Conservation (phyloP, 1,284 basidiomycete genomes). For the Hymenochaete sp. region DNA sequence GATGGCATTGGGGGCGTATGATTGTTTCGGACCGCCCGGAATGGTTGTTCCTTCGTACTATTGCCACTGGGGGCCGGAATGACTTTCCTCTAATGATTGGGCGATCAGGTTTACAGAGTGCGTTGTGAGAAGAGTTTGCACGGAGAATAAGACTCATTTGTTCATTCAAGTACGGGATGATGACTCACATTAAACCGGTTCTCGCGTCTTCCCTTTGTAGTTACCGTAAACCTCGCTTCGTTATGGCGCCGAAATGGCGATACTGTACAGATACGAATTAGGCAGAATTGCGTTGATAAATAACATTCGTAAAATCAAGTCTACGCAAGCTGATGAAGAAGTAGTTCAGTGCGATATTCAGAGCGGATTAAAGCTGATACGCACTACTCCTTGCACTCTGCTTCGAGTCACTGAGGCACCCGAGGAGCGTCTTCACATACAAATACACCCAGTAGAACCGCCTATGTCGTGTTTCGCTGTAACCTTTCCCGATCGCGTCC, state of each 20-base stretch:
- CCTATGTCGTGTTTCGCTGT: slow-evolving; percentile 85
- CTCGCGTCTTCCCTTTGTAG: slow-evolving; percentile 89
- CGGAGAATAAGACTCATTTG: slow-evolving; percentile 18
- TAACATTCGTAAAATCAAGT: slow-evolving; percentile 83
- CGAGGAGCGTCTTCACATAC: slow-evolving; percentile 96
- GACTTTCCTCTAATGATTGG: slow-evolving; percentile 31
- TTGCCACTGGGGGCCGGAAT: slow-evolving; percentile 30
- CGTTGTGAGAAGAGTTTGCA: slow-evolving; percentile 71
- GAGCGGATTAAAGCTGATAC: slow-evolving; percentile 29
- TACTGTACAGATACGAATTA: slow-evolving; percentile 86
- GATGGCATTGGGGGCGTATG: slow-evolving; percentile 62
- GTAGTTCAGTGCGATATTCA: slow-evolving; percentile 9
- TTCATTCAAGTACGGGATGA: slow-evolving; percentile 15
- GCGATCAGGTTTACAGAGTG: slow-evolving; percentile 61
- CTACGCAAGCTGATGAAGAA: slow-evolving; percentile 77
- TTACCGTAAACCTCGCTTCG: slow-evolving; percentile 97
- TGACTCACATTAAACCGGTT: slow-evolving; percentile 88
- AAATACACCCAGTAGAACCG: slow-evolving; percentile 99
- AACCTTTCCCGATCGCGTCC: slow-evolving; percentile 81
- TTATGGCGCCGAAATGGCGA: slow-evolving; percentile 86
- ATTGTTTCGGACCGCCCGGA: slow-evolving; percentile 33
- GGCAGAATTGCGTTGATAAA: slow-evolving; percentile 92
- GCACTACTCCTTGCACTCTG: slow-evolving; percentile 93
- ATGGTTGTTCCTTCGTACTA: slow-evolving; percentile 54
- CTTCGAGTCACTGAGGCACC: slow-evolving; percentile 94